These are phyloP conservation scores for Cadophora gregata DNA, from an alignment of 2,329 filamentous ascomycete genomes.

Conservation along the genomic window DNA sequence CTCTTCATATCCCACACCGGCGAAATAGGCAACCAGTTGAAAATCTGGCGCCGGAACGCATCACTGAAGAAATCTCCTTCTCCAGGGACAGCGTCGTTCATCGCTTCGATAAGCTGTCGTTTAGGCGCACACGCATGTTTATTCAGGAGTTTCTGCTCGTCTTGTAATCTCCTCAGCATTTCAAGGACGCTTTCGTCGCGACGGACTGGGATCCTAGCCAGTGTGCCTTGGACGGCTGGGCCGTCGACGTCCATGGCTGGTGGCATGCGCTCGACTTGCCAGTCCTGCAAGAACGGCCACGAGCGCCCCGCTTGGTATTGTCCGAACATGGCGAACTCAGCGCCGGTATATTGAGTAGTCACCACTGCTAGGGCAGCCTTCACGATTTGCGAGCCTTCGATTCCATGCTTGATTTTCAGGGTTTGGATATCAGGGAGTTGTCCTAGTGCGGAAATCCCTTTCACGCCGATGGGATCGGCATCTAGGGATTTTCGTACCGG, in stretches of 20 bases:
- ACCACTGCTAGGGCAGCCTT: constrained; percentile 25
- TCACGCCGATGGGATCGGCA: constrained; percentile 13
- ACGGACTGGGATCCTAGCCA: background rate
- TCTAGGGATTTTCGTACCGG: constrained; percentile 20
- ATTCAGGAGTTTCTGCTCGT: constrained; percentile 23
- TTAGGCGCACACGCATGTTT: constrained; percentile 20
- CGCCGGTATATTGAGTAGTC: constrained; percentile 18
- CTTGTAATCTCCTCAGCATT: constrained; percentile 18
- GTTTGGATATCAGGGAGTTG: constrained; percentile 17
- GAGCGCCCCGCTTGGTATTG: constrained; percentile 25
- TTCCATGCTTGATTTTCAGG: constrained; percentile 23
- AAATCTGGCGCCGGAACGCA: constrained; percentile 23
- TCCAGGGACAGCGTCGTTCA: constrained; percentile 14
- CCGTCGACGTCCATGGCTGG: constrained; percentile 27
- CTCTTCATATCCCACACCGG: constrained; percentile 12
- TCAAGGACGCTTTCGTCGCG: constrained; percentile 2
- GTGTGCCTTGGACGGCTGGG: constrained; percentile 20
- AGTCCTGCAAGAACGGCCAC: constrained; percentile 27
- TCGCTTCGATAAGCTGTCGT: constrained; percentile 10
- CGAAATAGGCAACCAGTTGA: constrained; percentile 26
- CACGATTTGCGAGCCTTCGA: constrained; percentile 28
- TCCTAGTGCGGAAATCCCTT: constrained; percentile 8
- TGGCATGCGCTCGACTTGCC: constrained; percentile 22
- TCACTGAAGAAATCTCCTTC: constrained; percentile 24
- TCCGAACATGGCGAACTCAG: constrained; percentile 24